Evolutionary conservation across 2,329 filamentous ascomycete genomes (phyloP).

Genomic region (Paradendryphiella salina): DNA sequence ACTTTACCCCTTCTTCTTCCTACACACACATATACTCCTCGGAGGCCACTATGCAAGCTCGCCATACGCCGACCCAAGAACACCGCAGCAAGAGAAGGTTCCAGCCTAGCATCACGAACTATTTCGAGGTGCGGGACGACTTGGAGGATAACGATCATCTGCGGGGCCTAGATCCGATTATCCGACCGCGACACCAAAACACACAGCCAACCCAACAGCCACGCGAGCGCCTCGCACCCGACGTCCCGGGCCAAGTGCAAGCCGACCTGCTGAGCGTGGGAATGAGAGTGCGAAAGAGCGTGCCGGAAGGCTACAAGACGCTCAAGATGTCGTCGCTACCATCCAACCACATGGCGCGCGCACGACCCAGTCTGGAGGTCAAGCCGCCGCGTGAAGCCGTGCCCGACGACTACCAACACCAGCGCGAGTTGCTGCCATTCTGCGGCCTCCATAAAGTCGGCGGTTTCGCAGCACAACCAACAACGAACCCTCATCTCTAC

Average conservation of each 20-base stretch:
- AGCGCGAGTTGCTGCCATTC: conserved; percentile 73
- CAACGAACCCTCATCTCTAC: conserved; percentile 42
- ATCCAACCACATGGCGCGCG: conserved; percentile 34
- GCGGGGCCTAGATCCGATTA: conserved; percentile 36
- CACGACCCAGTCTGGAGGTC: conserved; percentile 25
- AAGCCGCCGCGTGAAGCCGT: conserved; percentile 30
- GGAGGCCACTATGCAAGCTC: conserved; percentile 16
- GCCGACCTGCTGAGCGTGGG: conserved; percentile 86
- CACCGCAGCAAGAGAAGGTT: conserved; percentile 50
- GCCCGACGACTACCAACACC: conserved; percentile 32
- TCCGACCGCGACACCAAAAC: conserved; percentile 27
- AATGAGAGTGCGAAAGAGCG: conserved; percentile 91
- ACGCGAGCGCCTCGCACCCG: conserved; percentile 46
- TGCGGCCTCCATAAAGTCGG: conserved; percentile 79
- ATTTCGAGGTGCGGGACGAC: conserved; percentile 42
- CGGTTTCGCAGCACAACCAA: conserved; percentile 65
- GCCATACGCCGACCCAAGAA: conserved; percentile 22
- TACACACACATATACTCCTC: not conserved
- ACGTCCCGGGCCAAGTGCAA: conserved; percentile 69
- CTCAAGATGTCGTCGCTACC: conserved; percentile 48
- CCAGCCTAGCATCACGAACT: conserved; percentile 52
- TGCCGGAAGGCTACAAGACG: conserved; percentile 93
- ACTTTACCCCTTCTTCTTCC: not conserved
- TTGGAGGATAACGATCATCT: conserved; percentile 27
- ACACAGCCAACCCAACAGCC: conserved; percentile 10